Evolutionary conservation across 2,329 filamentous ascomycete species (phyloP), one percentile per base, ranked within the genome.

Genomic region (Pseudocercospora ulei): DNA sequence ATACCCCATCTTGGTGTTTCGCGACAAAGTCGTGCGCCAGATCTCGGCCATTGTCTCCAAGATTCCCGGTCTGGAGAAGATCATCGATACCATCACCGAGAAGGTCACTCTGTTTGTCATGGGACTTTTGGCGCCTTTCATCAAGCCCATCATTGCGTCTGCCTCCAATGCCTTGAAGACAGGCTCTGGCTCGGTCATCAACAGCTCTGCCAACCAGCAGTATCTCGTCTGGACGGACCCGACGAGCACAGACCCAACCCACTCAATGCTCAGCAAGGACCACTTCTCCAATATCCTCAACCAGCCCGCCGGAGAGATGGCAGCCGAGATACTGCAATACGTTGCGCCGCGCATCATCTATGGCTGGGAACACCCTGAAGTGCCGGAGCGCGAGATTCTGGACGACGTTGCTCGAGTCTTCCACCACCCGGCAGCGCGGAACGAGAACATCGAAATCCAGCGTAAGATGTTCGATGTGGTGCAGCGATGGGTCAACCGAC

Each of bases 1-100:
- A 49, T 96, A 96, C 56, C 90, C 90, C 1, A 94, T 98, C 44
- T 72, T 98, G 0, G 74, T 83, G 44, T 98, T 96, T 69, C 76
- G 88, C 43, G 90, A 98, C 67, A 90, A 81, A 56, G 86, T 98
- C 38, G 87, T 95, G 35, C 84, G 84, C 51, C 75, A 79, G 25
- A 86, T 98, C 61, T 85, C 78, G 56, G 74, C 76, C 24, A 80
- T 86, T 36, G 85, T 96, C 50, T 78, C 86, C 53, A 95, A 92
- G 66, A 81, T 98, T 24, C 90, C 90, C 0, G 88, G 88, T 0
- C 70, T 98, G 3, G 85, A 94, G 63, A 67, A 79, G 45, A 68
- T 95, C n/a, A 76, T 96, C 13, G 88, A 96, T 48, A 88, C 85
- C 53, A 93, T 98, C 54, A 84, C 82, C 39, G 90, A 98, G 65